Evolutionary conservation across 139 green algal genomes (phyloP), one percentile per base, ranked within the genome.

Genomic region (Chlorella sorokiniana): DNA sequence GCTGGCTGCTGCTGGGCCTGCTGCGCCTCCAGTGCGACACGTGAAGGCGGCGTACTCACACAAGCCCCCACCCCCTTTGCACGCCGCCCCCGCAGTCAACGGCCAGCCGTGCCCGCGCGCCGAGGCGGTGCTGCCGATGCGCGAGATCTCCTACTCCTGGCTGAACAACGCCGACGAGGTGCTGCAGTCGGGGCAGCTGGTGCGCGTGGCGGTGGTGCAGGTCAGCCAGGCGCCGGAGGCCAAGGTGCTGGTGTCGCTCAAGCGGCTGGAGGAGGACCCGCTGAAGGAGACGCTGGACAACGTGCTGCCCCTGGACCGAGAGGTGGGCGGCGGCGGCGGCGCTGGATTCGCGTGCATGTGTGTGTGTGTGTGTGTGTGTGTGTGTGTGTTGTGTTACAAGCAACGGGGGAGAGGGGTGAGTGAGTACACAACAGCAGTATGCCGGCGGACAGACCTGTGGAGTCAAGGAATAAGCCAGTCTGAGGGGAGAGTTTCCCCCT

Each of bases 81-180:
- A n/a, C n/a, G n/a, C n/a, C n/a, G n/a, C n/a, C 59, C 18, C 27
- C 52, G 73, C 73, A 79, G 73, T 79, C 11, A 51, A 51, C 27
- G 73, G 73, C 73, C 18, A 69, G 73, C 52, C 73, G 35, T 69
- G 73, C 73, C 73, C 73, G 8, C 73, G 73, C 27, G 73, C 73
- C 37, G 73, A 79, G 73, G 73, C 52, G 22, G 73, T 79, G 73
- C 74, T 93, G 29, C 88, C 90, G 67, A 81, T 91, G 54, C 85
- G 71, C 2, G 91, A 94, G 83, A 67, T 94, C 18, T 87, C 77
- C 59, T 94, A 90, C 85, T 81, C 88, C 65, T 88, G 84, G 84
- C 41, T 88, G 8, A 56, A 73, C 38, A 68, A 22, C 41, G 71
- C 63, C 11, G 41, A 31, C 51, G 56, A 70, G 48, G 45, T 67